Base-by-base conservation (phyloP, 2,329 filamentous ascomycete genomes). In the Anisogramma anomala region DNA sequence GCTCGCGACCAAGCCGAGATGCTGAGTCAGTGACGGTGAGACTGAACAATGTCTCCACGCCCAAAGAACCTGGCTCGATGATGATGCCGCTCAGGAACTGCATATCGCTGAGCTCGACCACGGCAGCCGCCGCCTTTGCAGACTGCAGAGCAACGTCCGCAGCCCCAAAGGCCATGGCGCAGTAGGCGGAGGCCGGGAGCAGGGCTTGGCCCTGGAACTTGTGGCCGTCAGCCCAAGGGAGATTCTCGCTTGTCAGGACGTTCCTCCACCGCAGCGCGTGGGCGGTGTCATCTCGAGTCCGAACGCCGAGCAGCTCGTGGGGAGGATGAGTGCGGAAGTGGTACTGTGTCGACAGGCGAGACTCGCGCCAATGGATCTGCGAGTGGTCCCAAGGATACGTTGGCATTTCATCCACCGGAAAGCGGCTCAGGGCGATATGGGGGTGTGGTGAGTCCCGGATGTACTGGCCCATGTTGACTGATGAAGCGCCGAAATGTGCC, bases 381-480 rank as follows among this genome's bases (percentile, higher is more conserved):
- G 59, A 58, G 48, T 71, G 67, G 32, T 72, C 64, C 65, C 69
- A 73, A 0, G 63, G 59, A 42, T 73, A 74, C 0, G 51, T 42
- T 1, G 69, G 69, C 0, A 66, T 42, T 26, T 57, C 4, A 27
- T 27, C 9, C 9, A 10, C 45, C 2, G 33, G 15, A 4, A 59
- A 35, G 3, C 48, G 49, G 7, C 42, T 34, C 0, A 42, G 18
- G 11, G 43, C 22, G 7, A 57, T 42, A 13, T 48, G 37, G 1
- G 51, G 49, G 13, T 52, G 48, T 1, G 49, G 20, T 0, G 55
- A 58, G n/a, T 46, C 39, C 4, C 37, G n/a, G 7, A 58, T 46
- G 14, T 55, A 57, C 1, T 32, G 32, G 3, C 46, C 41, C 11
- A 60, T 50, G 3, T 50, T 42, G 6, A 50, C 15, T 0, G 50